Base-by-base conservation (phyloP, 306 rosid genomes). In the Pterocarpus santalinus region DNA sequence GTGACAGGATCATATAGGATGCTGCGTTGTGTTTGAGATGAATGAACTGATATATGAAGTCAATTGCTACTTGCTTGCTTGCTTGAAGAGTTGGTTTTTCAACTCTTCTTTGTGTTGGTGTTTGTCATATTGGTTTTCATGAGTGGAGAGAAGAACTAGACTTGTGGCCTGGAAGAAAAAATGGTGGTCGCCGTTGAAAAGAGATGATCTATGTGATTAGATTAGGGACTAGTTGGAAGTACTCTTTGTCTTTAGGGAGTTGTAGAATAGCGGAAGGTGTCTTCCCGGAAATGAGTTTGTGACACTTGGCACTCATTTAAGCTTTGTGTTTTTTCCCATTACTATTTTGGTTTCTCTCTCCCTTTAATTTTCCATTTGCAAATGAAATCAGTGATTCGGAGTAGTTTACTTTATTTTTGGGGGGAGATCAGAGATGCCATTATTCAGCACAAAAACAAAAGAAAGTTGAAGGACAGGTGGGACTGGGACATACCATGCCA, bases 201-300 rank as follows among this genome's bases (percentile, higher is more conserved):
- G 9, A 62, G 7, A 11, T 22, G 35, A 22, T 2, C 2, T 12
- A 11, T n/a, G 34, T 6, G 15, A 51, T 51, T 51, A 51, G 57
- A 51, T 7, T 43, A 43, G 17, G 74, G 39, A 71, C 46, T 34
- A 72, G 64, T 52, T 35, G 39, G 7, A 52, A 53, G 46, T 16
- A 22, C 28, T 72, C 36, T 16, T 22, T 68, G 22, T 15, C 38
- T 72, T 55, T 17, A 38, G 4, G 7, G 35, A 9, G 22, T 7
- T 4, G 64, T 2, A 5, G 28, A 43, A 72, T n/a, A 13, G 39
- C 5, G 12, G 2, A 56, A 38, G 49, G 15, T 51, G 11, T 30
- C 30, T 53, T 65, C 41, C 10, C 12, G 47, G 36, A 73, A 72
- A 72, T 72, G 73, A 36, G 28, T 14, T 51, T 64, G 35, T 65